Base-by-base conservation (phyloP, 768 basidiomycete genomes). In the Wakefieldia striispora region DNA sequence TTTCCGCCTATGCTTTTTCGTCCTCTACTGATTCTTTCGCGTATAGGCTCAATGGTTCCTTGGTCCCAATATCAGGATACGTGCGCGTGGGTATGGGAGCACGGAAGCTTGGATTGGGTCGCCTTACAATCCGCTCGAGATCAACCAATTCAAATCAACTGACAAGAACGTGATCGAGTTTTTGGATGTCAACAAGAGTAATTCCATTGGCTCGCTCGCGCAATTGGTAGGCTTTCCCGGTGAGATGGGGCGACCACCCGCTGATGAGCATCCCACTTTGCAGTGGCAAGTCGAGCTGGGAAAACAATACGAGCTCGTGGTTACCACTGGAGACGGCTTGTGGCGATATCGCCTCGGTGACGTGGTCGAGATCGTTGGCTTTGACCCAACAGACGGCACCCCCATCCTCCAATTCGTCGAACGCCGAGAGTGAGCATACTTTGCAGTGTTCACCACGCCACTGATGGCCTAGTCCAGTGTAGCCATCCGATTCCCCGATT, bases 281-380 rank as follows among this genome's bases (percentile, higher is more conserved):
- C 20, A 63, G 62, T 61, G 55, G 58, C 54, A 55, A n/a, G 41
- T 54, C 11, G 40, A 55, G 23, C 2, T 29, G n/a, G 54, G 56
- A 19, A 47, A 33, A 29, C 48, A 10, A 7, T 62, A 64, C 13
- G 62, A 63, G 21, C 6, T 49, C 29, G 50, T 63, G 19, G n/a
- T 59, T 6, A 63, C 62, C 3, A 56, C 56, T 3, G 21, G 8
- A 9, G 47, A 59, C 1, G 60, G 60, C 9, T 14, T 65, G 34
- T 62, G 63, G 62, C 55, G 59, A 2, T 61, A 61, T 44, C 49
- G 55, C 21, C 50, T 64, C 4, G 55, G 53, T 1, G 60, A 64
- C 26, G 42, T 64, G 17, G 35, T 61, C 17, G 56, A 62, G 48
- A 38, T 62, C 20, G 34, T 43, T 3, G 60, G 57, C 4, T 65